Evolutionary conservation across 1,139 yeast species (phyloP).

Genomic region (Entelexis sorbosivorans): DNA sequence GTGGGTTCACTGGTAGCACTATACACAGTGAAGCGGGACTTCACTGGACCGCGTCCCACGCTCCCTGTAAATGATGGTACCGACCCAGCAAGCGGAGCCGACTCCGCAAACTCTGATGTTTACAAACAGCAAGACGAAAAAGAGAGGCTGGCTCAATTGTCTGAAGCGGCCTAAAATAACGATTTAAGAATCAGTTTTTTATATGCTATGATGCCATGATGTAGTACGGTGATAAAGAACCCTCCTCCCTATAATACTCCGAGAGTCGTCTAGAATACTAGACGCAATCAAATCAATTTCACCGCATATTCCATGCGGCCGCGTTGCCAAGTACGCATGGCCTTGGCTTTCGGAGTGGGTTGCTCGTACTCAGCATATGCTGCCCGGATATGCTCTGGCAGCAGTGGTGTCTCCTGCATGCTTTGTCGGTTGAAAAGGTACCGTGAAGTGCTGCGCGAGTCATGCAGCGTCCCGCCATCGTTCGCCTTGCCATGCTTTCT

Average conservation of each 20-base stretch:
- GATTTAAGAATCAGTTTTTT: no score
- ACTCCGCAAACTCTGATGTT: neutral
- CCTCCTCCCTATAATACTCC: no score
- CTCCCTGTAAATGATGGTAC: neutral
- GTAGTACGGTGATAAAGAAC: no score
- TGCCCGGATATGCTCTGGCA: slow-evolving; percentile 76
- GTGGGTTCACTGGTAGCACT: slow-evolving; percentile 33
- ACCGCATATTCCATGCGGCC: slow-evolving; percentile 39
- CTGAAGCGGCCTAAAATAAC: no score
- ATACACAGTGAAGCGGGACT: slow-evolving; percentile 39
- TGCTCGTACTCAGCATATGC: slow-evolving; percentile 81
- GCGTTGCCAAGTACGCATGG: slow-evolving; percentile 66
- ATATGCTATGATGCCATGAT: no score
- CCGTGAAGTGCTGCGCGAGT: slow-evolving; percentile 38
- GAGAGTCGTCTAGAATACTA: no score
- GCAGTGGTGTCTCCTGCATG: slow-evolving; percentile 69
- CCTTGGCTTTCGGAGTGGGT: slow-evolving; percentile 48
- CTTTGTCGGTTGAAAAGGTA: slow-evolving; percentile 79
- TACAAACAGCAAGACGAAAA: neutral
- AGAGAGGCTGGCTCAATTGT: no score
- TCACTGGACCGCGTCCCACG: slow-evolving; percentile 39
- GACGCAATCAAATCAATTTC: slow-evolving; percentile 26
- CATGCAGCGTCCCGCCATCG: slow-evolving; percentile 14
- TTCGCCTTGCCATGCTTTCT: slow-evolving; percentile 29
- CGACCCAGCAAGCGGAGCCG: neutral